Conservation (phyloP, 1,139 yeast species). For the Hyphopichia fennica region DNA sequence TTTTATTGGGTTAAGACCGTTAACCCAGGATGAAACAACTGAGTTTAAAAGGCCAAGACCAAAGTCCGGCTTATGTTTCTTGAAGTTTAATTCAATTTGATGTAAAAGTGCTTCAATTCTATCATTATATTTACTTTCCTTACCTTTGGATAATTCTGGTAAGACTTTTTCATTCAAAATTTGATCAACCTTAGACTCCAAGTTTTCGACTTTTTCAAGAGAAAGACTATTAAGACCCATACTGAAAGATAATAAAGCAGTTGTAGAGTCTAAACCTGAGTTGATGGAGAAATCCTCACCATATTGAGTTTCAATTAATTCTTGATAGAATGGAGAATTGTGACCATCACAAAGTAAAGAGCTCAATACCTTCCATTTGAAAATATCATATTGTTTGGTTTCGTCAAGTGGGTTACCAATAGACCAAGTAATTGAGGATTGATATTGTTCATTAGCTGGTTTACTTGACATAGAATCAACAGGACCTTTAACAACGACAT, state of each 20-base stretch:
- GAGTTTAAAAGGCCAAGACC: slow-evolving; percentile 79
- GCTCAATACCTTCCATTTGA: slow-evolving; percentile 71
- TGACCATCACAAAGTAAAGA: slow-evolving; percentile 86
- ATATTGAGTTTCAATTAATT: slow-evolving; percentile 76
- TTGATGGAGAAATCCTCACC: slow-evolving; percentile 90
- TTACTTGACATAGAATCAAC: slow-evolving; percentile 69
- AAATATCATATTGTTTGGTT: slow-evolving; percentile 53
- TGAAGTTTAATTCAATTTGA: slow-evolving; percentile 80
- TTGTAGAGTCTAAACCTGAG: slow-evolving; percentile 82
- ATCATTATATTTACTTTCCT: slow-evolving; percentile 52
- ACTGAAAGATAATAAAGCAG: slow-evolving; percentile 76
- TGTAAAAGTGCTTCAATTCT: slow-evolving; percentile 84
- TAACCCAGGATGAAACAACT: slow-evolving; percentile 81
- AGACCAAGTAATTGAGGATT: slow-evolving; percentile 85
- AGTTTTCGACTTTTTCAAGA: slow-evolving; percentile 44
- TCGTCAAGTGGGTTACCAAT: slow-evolving; percentile 72
- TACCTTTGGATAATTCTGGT: slow-evolving; percentile 38
- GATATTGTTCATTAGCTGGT: slow-evolving; percentile 68
- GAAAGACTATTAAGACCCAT: slow-evolving; percentile 82
- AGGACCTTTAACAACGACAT: slow-evolving; percentile 64
- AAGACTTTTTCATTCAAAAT: slow-evolving; percentile 37
- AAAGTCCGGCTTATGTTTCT: slow-evolving; percentile 87
- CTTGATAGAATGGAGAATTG: slow-evolving; percentile 84
- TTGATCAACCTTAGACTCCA: slow-evolving; percentile 45
- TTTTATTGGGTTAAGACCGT: slow-evolving; percentile 70